A percentile compares a stretch with the other conserved stretches of the same genome.
These are phyloP conservation scores for Dryadomyces quercivorus DNA, from an alignment of 2,329 filamentous ascomycete species.

Conservation along the genomic window DNA sequence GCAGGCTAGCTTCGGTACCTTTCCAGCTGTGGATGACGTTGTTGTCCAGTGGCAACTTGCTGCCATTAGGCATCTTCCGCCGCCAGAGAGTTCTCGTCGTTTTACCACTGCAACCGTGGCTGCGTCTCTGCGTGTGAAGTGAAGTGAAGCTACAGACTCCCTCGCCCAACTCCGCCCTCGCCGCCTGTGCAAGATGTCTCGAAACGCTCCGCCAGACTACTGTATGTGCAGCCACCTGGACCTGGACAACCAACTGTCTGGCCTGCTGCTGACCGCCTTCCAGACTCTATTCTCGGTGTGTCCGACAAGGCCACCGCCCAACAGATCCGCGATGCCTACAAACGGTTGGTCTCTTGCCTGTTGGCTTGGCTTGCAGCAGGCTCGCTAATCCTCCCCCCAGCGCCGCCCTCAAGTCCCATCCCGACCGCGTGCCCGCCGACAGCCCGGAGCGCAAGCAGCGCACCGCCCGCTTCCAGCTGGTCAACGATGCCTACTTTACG, in stretches of 20 bases:
- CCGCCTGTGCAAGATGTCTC: conserved; percentile 18
- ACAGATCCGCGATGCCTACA: conserved; percentile 90
- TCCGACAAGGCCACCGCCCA: conserved; percentile 61
- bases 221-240: conserved; percentile 32
- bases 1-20: neutral
- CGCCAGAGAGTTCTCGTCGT: too few relatives aligned
- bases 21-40: neutral
- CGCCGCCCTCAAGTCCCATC: conserved; percentile 83
- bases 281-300: conserved; percentile 65
- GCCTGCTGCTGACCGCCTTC: conserved; percentile 1
- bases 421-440: conserved; percentile 74
- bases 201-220: conserved; percentile 41
- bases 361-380: neutral
- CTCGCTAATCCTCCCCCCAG: conserved; percentile 27
- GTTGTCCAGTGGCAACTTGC: neutral
- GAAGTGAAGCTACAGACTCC: neutral
- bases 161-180: neutral
- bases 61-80: neutral
- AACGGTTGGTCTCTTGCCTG: conserved; percentile 43
- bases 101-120: neutral
- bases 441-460: conserved; percentile 71
- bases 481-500: conserved; percentile 32
- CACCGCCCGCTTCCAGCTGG: conserved; percentile 48
- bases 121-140: neutral
- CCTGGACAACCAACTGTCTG: neutral